These are phyloP conservation scores for Colletotrichum tropicale DNA, from an alignment of 2,329 filamentous ascomycete genomes.

Conservation along the genomic window DNA sequence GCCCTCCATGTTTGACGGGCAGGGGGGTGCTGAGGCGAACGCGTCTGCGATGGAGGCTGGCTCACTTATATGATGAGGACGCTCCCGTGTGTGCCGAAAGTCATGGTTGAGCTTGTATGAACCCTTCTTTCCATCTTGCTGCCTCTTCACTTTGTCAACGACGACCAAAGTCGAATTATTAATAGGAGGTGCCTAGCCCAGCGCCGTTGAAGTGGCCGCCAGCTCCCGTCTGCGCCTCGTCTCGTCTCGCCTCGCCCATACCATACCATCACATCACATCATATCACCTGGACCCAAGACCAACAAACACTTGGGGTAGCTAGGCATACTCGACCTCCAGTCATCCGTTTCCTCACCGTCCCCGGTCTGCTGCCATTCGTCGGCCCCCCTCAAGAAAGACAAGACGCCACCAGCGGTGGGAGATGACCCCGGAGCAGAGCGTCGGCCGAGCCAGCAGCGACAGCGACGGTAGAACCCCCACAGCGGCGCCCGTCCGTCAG, in stretches of 20 bases:
- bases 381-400: not conserved
- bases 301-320: not conserved
- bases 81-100: not conserved
- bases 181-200: not conserved
- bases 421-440: slow-evolving; percentile 4
- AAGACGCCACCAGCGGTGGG: not conserved
- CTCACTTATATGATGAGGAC: not conserved
- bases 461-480: not conserved
- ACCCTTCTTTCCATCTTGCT: not conserved
- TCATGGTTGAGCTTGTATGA: not conserved
- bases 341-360: not conserved
- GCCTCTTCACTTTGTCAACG: not conserved
- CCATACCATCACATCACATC: not conserved
- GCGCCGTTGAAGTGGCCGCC: not conserved
- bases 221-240: not conserved
- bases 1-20: not conserved
- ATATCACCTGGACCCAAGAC: not conserved
- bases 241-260: not conserved
- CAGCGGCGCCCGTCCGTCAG: not conserved
- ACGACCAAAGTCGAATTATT: not conserved
- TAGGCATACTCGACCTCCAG: not conserved
- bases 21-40: not conserved
- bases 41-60: not conserved
- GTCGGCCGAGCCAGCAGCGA: not conserved
- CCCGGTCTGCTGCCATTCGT: not conserved